A percentile compares a stretch with the other conserved stretches of the same genome.
Evolutionary conservation across 805 yeast species (phyloP).

Genomic region (Cyberlindnera bimundalis): DNA sequence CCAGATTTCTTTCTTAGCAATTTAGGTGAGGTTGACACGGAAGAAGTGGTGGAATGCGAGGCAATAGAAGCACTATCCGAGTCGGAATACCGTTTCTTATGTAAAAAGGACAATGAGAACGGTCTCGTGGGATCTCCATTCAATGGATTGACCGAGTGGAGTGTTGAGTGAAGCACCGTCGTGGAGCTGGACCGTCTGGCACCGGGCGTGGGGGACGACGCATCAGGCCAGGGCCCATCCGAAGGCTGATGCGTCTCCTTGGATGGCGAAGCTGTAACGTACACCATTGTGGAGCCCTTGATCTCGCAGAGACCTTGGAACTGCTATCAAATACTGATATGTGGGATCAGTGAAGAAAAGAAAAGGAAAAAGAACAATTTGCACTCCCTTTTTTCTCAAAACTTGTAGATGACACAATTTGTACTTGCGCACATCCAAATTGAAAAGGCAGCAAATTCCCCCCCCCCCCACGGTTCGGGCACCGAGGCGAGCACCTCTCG

Average conservation of each 20-base stretch:
- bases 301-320: neutral
- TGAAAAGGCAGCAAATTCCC: too few species aligned
- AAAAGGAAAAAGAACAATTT: too few species aligned
- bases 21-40: slow-evolving; percentile 24
- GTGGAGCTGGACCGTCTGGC: neutral
- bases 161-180: slow-evolving; percentile 9
- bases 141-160: neutral
- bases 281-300: slow-evolving; percentile 11
- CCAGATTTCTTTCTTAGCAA: slow-evolving; percentile 83
- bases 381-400: too few species aligned
- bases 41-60: slow-evolving; percentile 3
- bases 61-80: slow-evolving; percentile 7
- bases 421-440: too few species aligned
- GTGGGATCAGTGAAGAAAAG: neutral
- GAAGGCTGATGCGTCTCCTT: neutral
- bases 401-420: too few species aligned
- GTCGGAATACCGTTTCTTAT: slow-evolving; percentile 21
- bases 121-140: slow-evolving; percentile 6
- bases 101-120: slow-evolving; percentile 22
- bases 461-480: too few species aligned
- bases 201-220: neutral
- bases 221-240: neutral
- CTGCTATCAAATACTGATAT: neutral
- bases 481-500: too few species aligned
- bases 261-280: slow-evolving; percentile 14